Evolutionary conservation across 2,329 filamentous ascomycete genomes (phyloP), one percentile per base, ranked within the genome.

Genomic region (Torrubiella hemipterigena): DNA sequence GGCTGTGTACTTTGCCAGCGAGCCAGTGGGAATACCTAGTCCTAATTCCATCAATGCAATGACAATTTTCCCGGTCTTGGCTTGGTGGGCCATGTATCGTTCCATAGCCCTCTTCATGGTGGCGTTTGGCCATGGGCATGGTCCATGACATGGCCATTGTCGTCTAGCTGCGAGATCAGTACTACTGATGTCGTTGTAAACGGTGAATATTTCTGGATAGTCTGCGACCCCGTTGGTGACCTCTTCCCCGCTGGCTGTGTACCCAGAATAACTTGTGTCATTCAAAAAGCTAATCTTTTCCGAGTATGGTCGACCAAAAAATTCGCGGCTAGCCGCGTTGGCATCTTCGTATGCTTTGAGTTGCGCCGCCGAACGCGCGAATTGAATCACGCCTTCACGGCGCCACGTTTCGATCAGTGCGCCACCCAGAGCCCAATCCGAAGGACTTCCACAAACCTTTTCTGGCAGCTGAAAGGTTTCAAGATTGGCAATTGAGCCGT

Each of bases 121-220:
- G 7, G 38, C 36, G 25, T 62, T 56, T 0, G 61, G 60, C 64
- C 64, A 68, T 1, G 63, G 64, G 35, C 56, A 61, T 3, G 58
- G 57, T 0, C 64, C 65, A 37, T 68, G 64, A 38, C 61, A 67
- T 0, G 63, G 65, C 62, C 65, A 67, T 17, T 52, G 50, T 4
- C 44, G 45, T 14, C 42, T 42, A 4, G 65, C 61, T 2, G 62
- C 50, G 2, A 44, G 38, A 29, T 67, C 61, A 5, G 47, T 36
- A 3, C 45, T 36, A 4, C 45, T 42, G 6, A 68, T 45, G 29
- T 67, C 63, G 35, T 67, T 67, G 10, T 59, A 67, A 13, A 67
- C 58, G 2, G 65, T 69, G 37, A 67, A 68, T 19, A 68, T 65
- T 43, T 68, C 64, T 1, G 59, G 64, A 39, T 67, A 67, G 41